Percentiles rank a stretch among this genome's conserved stretches.
Conservation (phyloP, 2,329 filamentous ascomycete species). For the Trichoderma sp. region DNA sequence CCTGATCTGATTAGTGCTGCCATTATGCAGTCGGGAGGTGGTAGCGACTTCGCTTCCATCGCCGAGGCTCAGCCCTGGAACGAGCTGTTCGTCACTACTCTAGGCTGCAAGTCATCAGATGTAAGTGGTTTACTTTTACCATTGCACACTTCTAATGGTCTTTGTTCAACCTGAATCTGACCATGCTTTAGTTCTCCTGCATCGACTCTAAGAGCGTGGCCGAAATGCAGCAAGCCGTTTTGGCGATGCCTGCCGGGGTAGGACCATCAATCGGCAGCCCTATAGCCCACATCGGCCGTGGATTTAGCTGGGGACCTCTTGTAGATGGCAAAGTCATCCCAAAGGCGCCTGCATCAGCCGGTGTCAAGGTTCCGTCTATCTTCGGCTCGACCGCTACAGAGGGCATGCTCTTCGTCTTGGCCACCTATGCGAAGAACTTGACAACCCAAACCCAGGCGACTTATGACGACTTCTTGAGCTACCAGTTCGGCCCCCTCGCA, state of each 20-base stretch:
- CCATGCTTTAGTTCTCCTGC: neutral
- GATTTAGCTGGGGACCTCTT: neutral
- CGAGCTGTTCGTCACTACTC: neutral
- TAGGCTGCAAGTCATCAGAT: neutral
- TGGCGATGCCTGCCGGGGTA: neutral
- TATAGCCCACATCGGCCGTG: neutral
- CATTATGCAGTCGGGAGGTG: neutral
- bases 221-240: neutral
- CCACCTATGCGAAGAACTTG: neutral
- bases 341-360: neutral
- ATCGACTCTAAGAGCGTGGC: neutral
- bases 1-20: neutral
- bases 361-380: neutral
- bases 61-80: neutral
- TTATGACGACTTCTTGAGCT: slow-evolving; percentile 2
- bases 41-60: neutral
- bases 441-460: neutral
- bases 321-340: neutral
- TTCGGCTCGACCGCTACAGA: neutral
- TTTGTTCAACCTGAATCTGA: neutral
- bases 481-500: slow-evolving; percentile 6
- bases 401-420: neutral
- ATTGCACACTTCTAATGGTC: neutral
- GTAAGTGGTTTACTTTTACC: neutral
- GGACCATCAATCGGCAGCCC: neutral